Evolutionary conservation across 768 basidiomycete species (phyloP), one percentile per base, ranked within the genome.

Genomic region (Tylopilus vinaceipallidus): DNA sequence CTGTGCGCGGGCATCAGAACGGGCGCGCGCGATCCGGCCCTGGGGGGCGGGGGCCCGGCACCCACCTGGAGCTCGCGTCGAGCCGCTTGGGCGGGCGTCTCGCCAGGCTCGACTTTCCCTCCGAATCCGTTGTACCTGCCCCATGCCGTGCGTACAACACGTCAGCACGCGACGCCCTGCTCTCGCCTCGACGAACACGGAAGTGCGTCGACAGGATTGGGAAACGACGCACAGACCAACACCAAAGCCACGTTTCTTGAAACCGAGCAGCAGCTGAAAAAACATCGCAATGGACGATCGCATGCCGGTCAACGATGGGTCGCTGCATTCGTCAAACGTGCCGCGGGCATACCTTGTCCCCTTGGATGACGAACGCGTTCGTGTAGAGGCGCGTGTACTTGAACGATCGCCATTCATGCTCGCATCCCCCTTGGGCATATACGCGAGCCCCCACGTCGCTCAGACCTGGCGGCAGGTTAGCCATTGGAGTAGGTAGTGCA

Each of bases 111-210:
- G 9, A 90, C 82, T 67, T 95, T 95, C 10, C 92, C 92, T 16
- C 90, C 91, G 56, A 93, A 95, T 4, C 92, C 92, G 54, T 94
- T 94, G 60, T 80, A 92, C 59, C 91, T 92, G 58, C 4, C 3
- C n/a, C n/a, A 29, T 20, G 24, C 38, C 23, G 14, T n/a, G n/a
- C 4, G 22, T 39, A 38, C n/a, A 22, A 14, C 42, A 6, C 20
- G 19, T 55, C 44, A 56, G 38, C n/a, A 38, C 7, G 33, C 13
- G 14, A 29, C 9, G 16, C 13, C n/a, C n/a, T n/a, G n/a, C 16
- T 8, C 38, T 24, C 23, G 23, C 23, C 22, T 9, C 23, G 23
- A 39, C 22, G 19, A 14, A 20, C 23, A 9, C 26, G 6, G 6
- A 14, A 32, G 13, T 19, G 12, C 27, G 27, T 29, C 27, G 6